Conservation (phyloP, 1,284 basidiomycete genomes). For the Naganishia albida region DNA sequence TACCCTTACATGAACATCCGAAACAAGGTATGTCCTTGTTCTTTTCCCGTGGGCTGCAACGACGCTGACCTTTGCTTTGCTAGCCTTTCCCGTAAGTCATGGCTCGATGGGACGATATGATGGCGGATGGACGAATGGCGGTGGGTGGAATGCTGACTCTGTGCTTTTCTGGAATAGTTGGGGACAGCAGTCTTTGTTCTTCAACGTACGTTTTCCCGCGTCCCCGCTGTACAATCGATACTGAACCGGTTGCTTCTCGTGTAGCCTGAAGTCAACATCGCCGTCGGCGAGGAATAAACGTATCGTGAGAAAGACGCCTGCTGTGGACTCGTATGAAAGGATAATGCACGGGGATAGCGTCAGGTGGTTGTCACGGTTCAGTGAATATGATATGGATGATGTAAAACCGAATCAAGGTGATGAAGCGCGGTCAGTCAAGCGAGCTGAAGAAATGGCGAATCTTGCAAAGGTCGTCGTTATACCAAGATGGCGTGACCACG, state of each 20-base stretch:
- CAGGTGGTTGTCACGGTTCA: not conserved
- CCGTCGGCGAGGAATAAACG: conserved; percentile 24
- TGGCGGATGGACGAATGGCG: not conserved
- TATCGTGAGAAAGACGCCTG: not conserved
- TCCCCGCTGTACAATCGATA: too few species aligned
- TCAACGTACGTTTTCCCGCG: conserved; percentile 27
- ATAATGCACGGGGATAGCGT: not conserved
- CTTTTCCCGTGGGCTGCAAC: not conserved
- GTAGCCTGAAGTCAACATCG: conserved; percentile 32
- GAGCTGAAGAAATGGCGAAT: too few species aligned
- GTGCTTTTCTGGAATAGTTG: conserved; percentile 3
- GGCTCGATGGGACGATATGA: not conserved
- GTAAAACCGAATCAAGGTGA: not conserved
- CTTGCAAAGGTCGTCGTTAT: too few species aligned
- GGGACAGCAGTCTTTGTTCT: conserved; percentile 33
- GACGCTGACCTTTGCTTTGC: not conserved
- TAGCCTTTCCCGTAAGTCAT: conserved; percentile 34
- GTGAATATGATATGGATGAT: conserved; percentile 1
- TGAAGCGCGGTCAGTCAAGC: too few species aligned
- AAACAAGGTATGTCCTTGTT: conserved; percentile 25
- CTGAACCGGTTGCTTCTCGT: not conserved
- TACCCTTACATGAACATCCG: conserved; percentile 37
- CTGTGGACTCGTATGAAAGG: not conserved
- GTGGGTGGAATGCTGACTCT: not conserved
- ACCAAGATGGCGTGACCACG: too few species aligned